Conservation (phyloP, 176 grass and related monocot genomes). For the Oryza punctata region DNA sequence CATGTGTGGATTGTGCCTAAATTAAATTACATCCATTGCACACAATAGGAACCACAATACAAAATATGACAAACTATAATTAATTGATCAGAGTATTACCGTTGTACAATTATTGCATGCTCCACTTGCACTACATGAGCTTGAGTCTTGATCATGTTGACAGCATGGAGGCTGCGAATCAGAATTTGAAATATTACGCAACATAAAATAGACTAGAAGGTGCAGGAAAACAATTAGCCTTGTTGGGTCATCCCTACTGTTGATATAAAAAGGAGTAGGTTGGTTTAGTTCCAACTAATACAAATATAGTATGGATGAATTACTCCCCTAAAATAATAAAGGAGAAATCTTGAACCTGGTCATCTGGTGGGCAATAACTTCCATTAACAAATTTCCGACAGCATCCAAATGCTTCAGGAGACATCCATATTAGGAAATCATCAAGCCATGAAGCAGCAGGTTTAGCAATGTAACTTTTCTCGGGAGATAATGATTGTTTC, state of each 20-base stretch:
- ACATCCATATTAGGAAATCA: slow-evolving; percentile 98
- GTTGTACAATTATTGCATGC: slow-evolving; percentile 91
- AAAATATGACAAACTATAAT: slow-evolving; percentile 10
- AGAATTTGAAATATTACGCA: slow-evolving; percentile 29
- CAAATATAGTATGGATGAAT: slow-evolving; percentile 33
- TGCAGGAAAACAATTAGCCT: not conserved
- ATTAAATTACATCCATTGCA: slow-evolving; percentile 20
- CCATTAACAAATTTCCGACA: slow-evolving; percentile 82
- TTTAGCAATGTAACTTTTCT: slow-evolving; percentile 89
- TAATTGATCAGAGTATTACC: slow-evolving; percentile 55
- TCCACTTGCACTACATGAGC: slow-evolving; percentile 47
- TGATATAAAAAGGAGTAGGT: slow-evolving; percentile 17
- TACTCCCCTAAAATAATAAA: slow-evolving; percentile 13
- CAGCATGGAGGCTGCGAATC: slow-evolving; percentile 73
- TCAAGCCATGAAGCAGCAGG: slow-evolving; percentile 99
- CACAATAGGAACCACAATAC: not conserved
- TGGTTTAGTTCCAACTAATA: slow-evolving; percentile 19
- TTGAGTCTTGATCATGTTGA: slow-evolving; percentile 52
- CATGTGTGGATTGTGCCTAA: slow-evolving; percentile 16
- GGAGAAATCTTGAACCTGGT: slow-evolving; percentile 66
- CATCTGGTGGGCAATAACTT: slow-evolving; percentile 94
- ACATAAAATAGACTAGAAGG: slow-evolving; percentile 18
- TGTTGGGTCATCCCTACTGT: not conserved
- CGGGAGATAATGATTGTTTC: slow-evolving; percentile 73
- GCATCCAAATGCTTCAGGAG: slow-evolving; percentile 97